These are phyloP conservation scores for Aspergillus caelatus DNA, from an alignment of 2,329 filamentous ascomycete species.

Conservation along the genomic window DNA sequence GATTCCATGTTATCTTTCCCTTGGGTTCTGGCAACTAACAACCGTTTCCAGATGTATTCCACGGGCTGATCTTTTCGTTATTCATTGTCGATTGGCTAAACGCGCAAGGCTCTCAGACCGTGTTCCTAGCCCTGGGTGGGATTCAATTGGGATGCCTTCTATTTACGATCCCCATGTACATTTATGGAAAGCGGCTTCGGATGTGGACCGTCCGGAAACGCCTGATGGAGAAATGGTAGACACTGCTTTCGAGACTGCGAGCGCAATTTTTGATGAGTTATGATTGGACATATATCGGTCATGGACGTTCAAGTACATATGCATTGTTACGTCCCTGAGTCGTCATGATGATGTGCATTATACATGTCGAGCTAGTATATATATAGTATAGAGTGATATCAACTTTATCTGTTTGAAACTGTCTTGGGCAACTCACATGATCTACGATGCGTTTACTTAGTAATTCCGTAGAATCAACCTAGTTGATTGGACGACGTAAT, in stretches of 20 bases:
- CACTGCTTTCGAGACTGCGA: not conserved
- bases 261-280: not conserved
- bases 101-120: constrained; percentile 70
- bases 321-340: not conserved
- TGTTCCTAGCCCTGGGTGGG: constrained; percentile 80
- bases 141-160: constrained; percentile 79
- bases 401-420: not conserved
- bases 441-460: not conserved
- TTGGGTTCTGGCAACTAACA: constrained; percentile 15
- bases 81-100: constrained; percentile 88
- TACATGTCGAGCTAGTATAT: not conserved
- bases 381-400: not conserved
- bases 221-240: constrained; percentile 71
- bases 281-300: not conserved
- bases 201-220: constrained; percentile 94
- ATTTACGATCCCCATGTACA: constrained; percentile 86
- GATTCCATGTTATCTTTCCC: not conserved
- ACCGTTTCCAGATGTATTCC: constrained; percentile 66
- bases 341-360: constrained; percentile 1
- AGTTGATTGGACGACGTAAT: not conserved
- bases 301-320: not conserved
- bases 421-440: not conserved
- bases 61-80: constrained; percentile 83
- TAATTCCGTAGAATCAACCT: no score
- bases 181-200: constrained; percentile 83